Conservation (phyloP, 352 stramenopile species). For the Pythium guiyangense region DNA sequence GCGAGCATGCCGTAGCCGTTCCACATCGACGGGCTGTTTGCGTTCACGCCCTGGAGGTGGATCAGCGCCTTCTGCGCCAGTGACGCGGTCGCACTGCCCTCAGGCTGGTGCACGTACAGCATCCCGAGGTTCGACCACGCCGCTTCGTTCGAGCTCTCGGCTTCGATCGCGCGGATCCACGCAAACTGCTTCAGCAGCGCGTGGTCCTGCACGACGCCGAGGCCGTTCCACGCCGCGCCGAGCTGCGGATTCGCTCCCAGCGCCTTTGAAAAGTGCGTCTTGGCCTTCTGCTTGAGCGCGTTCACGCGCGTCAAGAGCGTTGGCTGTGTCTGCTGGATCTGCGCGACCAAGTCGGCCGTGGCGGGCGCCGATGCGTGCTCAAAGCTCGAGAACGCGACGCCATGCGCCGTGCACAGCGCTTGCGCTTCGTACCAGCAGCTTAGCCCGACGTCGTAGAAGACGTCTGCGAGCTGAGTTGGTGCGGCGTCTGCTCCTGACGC, state of each 20-base stretch:
- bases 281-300: conserved; percentile 28
- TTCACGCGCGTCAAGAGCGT: conserved; percentile 9
- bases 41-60: conserved; percentile 78
- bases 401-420: conserved; percentile 30
- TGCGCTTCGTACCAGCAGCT: conserved; percentile 78
- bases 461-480: conserved; percentile 25
- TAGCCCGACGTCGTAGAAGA: conserved; percentile 65
- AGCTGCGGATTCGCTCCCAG: conserved; percentile 41
- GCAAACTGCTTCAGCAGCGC: conserved; percentile 76
- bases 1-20: conserved; percentile 81
- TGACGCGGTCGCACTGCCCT: conserved; percentile 18
- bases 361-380: conserved; percentile 5
- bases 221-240: conserved; percentile 71
- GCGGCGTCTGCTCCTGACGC: conserved; percentile 2
- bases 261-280: conserved; percentile 37
- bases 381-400: conserved; percentile 42
- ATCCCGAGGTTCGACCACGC: conserved; percentile 85
- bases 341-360: background rate
- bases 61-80: conserved; percentile 75
- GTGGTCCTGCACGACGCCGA: conserved; percentile 59
- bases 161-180: conserved; percentile 65
- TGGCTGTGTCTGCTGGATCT: background rate
- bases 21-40: conserved; percentile 84
- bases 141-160: conserved; percentile 40
- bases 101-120: conserved; percentile 59